Base-by-base conservation (phyloP, 78 protist genomes). In the Protostelium mycophagum region DNA sequence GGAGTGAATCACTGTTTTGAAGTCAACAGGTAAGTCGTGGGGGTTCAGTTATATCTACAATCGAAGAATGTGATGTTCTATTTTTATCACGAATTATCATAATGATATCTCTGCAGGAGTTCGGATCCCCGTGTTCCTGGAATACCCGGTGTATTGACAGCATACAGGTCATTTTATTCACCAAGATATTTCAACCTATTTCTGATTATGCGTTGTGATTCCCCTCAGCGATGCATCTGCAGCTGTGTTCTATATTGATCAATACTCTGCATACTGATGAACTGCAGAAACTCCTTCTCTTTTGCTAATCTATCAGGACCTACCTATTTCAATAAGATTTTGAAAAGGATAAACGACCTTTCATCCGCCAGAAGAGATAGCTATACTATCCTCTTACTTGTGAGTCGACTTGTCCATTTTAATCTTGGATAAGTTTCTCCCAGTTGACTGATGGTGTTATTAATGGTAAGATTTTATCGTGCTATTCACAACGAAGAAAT, bases 1-100 rank as follows among this genome's bases (percentile, higher is more conserved):
- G 0, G 29, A 23, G 73, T 63, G 31, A 84, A 90, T 1, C 95
- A 95, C 90, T 95, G 97, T 84, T 91, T 93, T 91, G 88, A 95
- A 38, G 83, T 91, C 85, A 86, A 88, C 39, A 10, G 85, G 1
- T n/a, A n/a, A n/a, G n/a, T n/a, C n/a, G n/a, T n/a, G n/a, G n/a
- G n/a, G n/a, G n/a, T n/a, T n/a, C n/a, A n/a, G n/a, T n/a, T n/a
- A n/a, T n/a, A n/a, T n/a, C n/a, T n/a, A n/a, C n/a, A n/a, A n/a
- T n/a, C n/a, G n/a, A n/a, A n/a, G n/a, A n/a, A n/a, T n/a, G n/a
- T n/a, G n/a, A n/a, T n/a, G n/a, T n/a, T n/a, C n/a, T n/a, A n/a
- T n/a, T n/a, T n/a, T n/a, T n/a, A n/a, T n/a, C n/a, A n/a, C n/a
- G n/a, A n/a, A n/a, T n/a, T n/a, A n/a, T n/a, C n/a, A n/a, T n/a